Percentiles rank a stretch among this genome's conserved stretches.
These are phyloP conservation scores for Fraxinus xanthoxyloides DNA, from an alignment of 305 asterid genomes.

Conservation along the genomic window DNA sequence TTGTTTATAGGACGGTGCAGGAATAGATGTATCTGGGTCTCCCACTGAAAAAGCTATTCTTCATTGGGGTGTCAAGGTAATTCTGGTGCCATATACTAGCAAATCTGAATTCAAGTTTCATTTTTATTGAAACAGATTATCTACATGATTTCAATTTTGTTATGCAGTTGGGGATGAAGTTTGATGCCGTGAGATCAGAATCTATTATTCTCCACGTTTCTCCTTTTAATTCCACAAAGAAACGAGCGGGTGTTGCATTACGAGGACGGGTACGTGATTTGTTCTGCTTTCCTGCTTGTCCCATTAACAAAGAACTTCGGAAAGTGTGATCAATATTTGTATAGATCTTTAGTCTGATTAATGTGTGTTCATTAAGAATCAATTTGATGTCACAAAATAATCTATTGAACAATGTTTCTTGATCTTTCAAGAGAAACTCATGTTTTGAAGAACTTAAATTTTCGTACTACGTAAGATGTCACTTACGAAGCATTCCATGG, in stretches of 20 bases:
- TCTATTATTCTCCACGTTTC: conserved; percentile 80
- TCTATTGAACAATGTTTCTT: not conserved
- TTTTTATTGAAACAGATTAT: conserved; percentile 16
- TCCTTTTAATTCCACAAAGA: conserved; percentile 92
- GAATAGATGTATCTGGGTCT: conserved; percentile 78
- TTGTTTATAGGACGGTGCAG: conserved; percentile 54
- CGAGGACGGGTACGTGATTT: conserved; percentile 59
- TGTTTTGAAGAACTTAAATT: not conserved
- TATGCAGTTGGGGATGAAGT: conserved; percentile 88
- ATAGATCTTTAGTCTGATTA: not conserved
- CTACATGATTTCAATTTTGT: conserved; percentile 9
- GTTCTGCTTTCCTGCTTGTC: not conserved
- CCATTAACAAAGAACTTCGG: not conserved
- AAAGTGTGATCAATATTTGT: not conserved
- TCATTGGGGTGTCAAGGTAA: conserved; percentile 88
- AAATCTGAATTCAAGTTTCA: conserved; percentile 10
- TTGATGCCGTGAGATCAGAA: conserved; percentile 72
- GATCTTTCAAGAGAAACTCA: not conserved
- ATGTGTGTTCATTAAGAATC: not conserved
- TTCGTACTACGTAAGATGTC: not conserved
- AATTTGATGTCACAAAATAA: not conserved
- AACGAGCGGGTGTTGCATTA: conserved; percentile 86
- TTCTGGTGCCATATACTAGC: conserved; percentile 19
- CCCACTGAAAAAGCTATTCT: conserved; percentile 97
- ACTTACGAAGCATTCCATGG: not conserved